phyloP scores from a whole-genome alignment of 345 rosid genomes.

The Cardiospermum halicacabum region DNA sequence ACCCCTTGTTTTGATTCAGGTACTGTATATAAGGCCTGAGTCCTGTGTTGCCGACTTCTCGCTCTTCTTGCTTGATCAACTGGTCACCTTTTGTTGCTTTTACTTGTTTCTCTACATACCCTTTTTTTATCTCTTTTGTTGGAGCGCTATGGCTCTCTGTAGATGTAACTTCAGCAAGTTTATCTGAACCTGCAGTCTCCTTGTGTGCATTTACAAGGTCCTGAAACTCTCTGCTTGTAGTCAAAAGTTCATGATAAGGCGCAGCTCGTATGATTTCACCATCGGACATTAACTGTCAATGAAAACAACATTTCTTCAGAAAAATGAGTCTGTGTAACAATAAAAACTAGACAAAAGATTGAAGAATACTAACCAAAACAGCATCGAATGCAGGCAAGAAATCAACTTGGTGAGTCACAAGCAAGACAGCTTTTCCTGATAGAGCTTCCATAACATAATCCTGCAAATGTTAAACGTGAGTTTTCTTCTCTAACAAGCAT shows the following conservation, averaged over 20 bases:
- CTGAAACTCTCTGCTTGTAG: constrained; percentile 63
- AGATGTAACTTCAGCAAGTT: constrained; percentile 39
- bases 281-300: constrained; percentile 75
- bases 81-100: constrained; percentile 51
- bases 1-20: constrained; percentile 58
- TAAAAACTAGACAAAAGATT: neutral
- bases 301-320: constrained; percentile 10
- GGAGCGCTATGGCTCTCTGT: constrained; percentile 26
- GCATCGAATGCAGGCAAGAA: constrained; percentile 87
- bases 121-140: constrained; percentile 52
- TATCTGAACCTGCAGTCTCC: constrained; percentile 87
- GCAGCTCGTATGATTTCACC: constrained; percentile 75
- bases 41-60: constrained; percentile 80
- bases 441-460: constrained; percentile 82
- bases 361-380: constrained; percentile 58
- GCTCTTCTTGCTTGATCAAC: constrained; percentile 76
- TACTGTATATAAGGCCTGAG: constrained; percentile 67
- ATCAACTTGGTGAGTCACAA: constrained; percentile 97
- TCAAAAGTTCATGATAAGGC: constrained; percentile 63
- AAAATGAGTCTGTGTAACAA: neutral
- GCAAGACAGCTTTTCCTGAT: constrained; percentile 61
- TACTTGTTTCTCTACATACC: constrained; percentile 34
- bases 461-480: constrained; percentile 42
- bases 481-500: too few relatives aligned
- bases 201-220: constrained; percentile 88